A percentile compares a stretch with the other conserved stretches of the same genome.
Evolutionary conservation across 2,329 filamentous ascomycete species (phyloP).

Genomic region (Clonostachys chloroleuca): DNA sequence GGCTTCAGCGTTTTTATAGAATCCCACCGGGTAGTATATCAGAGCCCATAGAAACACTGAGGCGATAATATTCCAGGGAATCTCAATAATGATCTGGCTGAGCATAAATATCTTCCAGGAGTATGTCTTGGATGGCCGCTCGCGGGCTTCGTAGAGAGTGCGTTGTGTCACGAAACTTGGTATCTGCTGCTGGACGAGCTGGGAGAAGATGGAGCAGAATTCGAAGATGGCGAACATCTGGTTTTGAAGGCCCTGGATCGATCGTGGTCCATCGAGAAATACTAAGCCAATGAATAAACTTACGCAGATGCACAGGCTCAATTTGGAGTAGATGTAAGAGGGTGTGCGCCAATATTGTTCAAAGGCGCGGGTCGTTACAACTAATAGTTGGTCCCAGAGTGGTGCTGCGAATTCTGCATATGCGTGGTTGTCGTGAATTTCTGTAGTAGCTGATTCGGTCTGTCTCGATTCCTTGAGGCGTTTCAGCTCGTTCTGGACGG

Average conservation of each 20-base stretch:
- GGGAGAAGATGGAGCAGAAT: constrained; percentile 64
- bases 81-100: constrained; percentile 58
- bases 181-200: constrained; percentile 63
- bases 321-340: constrained; percentile 72
- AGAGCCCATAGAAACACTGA: constrained; percentile 60
- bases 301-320: constrained; percentile 52
- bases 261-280: constrained; percentile 46
- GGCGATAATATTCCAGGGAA: constrained; percentile 66
- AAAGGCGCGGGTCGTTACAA: constrained; percentile 67
- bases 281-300: constrained; percentile 73
- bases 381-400: constrained; percentile 58
- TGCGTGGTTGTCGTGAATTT: constrained; percentile 22
- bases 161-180: constrained; percentile 67
- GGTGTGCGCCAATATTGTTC: constrained; percentile 75
- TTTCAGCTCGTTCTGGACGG: constrained; percentile 48
- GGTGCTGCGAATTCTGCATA: constrained; percentile 70
- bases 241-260: constrained; percentile 63
- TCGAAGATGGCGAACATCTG: constrained; percentile 69
- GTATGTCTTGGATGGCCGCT: constrained; percentile 63
- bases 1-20: constrained; percentile 53
- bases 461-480: constrained; percentile 22
- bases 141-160: constrained; percentile 63
- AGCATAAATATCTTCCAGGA: constrained; percentile 64
- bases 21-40: constrained; percentile 68
- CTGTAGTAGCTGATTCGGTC: background rate